A percentile compares a stretch with the other conserved stretches of the same genome.
Evolutionary conservation across 805 yeast genomes (phyloP).

Genomic region (Wickerhamiella siamensis): DNA sequence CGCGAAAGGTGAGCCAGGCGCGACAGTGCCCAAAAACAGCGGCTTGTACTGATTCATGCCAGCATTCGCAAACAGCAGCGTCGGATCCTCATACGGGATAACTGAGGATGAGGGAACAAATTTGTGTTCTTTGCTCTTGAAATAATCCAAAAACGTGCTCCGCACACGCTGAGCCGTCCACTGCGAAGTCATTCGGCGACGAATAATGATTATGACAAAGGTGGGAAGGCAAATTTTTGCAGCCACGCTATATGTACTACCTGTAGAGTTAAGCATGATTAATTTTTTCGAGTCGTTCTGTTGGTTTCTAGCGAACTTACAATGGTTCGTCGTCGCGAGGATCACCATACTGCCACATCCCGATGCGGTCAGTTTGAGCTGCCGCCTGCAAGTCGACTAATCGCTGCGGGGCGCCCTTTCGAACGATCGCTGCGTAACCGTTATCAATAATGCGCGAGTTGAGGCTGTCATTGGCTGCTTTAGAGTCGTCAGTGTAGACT

Average conservation of each 20-base stretch:
- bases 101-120: slow-evolving; percentile 89
- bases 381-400: slow-evolving; percentile 31
- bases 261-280: too few species aligned
- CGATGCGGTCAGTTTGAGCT: slow-evolving; percentile 39
- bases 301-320: too few species aligned
- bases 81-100: slow-evolving; percentile 96
- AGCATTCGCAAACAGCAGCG: slow-evolving; percentile 90
- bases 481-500: slow-evolving; percentile 42
- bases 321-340: slow-evolving; percentile 42
- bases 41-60: slow-evolving; percentile 99
- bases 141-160: slow-evolving; percentile 70
- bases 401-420: slow-evolving; percentile 21
- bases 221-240: too few species aligned
- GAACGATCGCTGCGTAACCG: slow-evolving; percentile 45
- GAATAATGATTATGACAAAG: background rate
- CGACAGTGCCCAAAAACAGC: slow-evolving; percentile 91
- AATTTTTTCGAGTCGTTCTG: too few species aligned
- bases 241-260: too few species aligned
- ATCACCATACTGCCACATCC: slow-evolving; percentile 70
- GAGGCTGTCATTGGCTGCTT: slow-evolving; percentile 42
- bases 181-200: slow-evolving; percentile 7
- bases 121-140: slow-evolving; percentile 52
- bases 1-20: slow-evolving; percentile 81
- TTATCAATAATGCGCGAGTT: slow-evolving; percentile 43
- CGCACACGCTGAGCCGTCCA: slow-evolving; percentile 41